Percentiles rank a stretch among this genome's conserved stretches.
These are phyloP conservation scores for Cladobotryum protrusum DNA, from an alignment of 2,329 filamentous ascomycete genomes.

Conservation along the genomic window DNA sequence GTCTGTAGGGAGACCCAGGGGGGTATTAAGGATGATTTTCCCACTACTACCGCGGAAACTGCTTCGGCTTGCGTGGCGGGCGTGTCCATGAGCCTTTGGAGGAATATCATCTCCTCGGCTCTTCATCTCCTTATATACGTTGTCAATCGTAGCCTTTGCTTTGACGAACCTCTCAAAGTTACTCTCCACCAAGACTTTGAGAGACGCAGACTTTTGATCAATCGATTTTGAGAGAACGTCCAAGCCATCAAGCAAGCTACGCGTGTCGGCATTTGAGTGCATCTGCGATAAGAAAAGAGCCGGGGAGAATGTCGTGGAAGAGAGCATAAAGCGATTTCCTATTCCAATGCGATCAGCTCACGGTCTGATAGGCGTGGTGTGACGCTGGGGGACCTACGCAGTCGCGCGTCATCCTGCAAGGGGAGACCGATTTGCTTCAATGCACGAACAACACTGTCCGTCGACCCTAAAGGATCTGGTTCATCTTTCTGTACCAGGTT, in stretches of 20 bases:
- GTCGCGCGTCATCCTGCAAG: slow-evolving; percentile 73
- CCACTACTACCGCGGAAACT: slow-evolving; percentile 47
- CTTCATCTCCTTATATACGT: slow-evolving; percentile 98
- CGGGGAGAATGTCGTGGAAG: slow-evolving; percentile 92
- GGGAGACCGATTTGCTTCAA: slow-evolving; percentile 71
- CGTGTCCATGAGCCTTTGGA: slow-evolving; percentile 40
- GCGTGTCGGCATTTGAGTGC: slow-evolving; percentile 78
- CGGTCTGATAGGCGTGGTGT: not conserved
- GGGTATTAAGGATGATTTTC: slow-evolving; percentile 31
- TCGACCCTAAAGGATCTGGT: slow-evolving; percentile 81
- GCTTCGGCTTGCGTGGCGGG: slow-evolving; percentile 60
- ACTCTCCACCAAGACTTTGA: slow-evolving; percentile 93
- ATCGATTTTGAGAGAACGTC: slow-evolving; percentile 86
- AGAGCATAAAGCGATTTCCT: slow-evolving; percentile 91
- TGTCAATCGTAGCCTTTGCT: slow-evolving; percentile 96
- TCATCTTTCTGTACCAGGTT: slow-evolving; percentile 87
- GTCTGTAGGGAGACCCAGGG: slow-evolving; percentile 40
- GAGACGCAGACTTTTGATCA: slow-evolving; percentile 92
- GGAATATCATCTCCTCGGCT: slow-evolving; percentile 54
- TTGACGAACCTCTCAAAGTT: slow-evolving; percentile 98
- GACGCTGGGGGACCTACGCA: slow-evolving; percentile 50
- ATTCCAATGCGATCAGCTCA: slow-evolving; percentile 16
- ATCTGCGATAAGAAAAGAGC: slow-evolving; percentile 87
- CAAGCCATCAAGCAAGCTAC: slow-evolving; percentile 72
- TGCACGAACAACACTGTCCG: slow-evolving; percentile 77